Percentiles rank a stretch among this genome's conserved stretches.
Conservation (phyloP, 1,284 basidiomycete species). For the Pisolithus thermaeus region DNA sequence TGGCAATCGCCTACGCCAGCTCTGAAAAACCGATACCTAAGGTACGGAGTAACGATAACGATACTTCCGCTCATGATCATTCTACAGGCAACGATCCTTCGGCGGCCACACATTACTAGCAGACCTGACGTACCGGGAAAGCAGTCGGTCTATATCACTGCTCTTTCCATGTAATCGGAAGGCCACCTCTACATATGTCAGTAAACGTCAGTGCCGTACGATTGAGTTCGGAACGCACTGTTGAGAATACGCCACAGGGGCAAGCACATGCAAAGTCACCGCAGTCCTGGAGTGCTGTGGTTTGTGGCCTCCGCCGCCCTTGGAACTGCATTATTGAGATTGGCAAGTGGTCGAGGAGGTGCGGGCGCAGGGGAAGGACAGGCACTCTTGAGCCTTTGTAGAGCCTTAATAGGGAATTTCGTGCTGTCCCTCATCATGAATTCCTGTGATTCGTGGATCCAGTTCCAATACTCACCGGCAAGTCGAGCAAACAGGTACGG, state of each 20-base stretch:
- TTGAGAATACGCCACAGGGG: background rate
- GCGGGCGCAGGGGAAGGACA: conserved; percentile 29
- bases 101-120: conserved; percentile 31
- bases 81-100: conserved; percentile 39
- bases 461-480: conserved; percentile 59
- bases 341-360: conserved; percentile 22
- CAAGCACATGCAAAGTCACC: background rate
- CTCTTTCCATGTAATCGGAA: conserved; percentile 22
- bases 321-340: conserved; percentile 22
- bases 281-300: conserved; percentile 15
- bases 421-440: conserved; percentile 45
- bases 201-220: background rate
- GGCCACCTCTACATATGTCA: conserved; percentile 26
- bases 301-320: conserved; percentile 16
- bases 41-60: conserved; percentile 31
- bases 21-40: conserved; percentile 46
- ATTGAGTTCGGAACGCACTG: background rate
- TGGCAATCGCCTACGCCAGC: conserved; percentile 68
- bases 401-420: conserved; percentile 88
- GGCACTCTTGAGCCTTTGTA: conserved; percentile 71
- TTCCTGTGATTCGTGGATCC: conserved; percentile 1
- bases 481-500: conserved; percentile 88
- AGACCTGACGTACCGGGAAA: conserved; percentile 12
- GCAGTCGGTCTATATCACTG: conserved; percentile 48
- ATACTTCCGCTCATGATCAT: conserved; percentile 19